These are phyloP conservation scores for Neonectria faginata DNA, from an alignment of 2,329 filamentous ascomycete genomes.

Conservation along the genomic window DNA sequence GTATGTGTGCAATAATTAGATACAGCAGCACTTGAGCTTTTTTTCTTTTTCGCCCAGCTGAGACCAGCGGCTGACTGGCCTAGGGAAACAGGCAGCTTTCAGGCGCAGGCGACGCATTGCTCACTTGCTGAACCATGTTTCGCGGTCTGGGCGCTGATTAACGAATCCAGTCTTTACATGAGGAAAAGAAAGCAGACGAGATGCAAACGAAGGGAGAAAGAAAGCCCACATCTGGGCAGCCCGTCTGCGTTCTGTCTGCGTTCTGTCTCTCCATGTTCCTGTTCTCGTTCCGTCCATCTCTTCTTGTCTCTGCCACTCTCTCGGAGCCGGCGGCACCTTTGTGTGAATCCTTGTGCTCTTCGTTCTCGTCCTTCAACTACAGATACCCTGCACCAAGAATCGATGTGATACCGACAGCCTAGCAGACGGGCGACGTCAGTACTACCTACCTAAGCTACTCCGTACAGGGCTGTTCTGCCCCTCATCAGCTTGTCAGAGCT, in stretches of 20 bases:
- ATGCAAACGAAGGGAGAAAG: neutral
- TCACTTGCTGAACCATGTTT: slow-evolving; percentile 32
- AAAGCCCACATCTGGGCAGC: neutral
- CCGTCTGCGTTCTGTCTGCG: neutral
- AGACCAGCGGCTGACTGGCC: slow-evolving; percentile 8
- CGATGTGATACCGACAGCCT: neutral
- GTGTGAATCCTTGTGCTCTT: neutral
- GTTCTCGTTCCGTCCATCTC: neutral
- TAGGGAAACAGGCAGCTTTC: slow-evolving; percentile 21
- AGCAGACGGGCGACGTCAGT: slow-evolving; percentile 9
- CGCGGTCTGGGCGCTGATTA: slow-evolving; percentile 1
- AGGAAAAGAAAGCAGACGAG: neutral
- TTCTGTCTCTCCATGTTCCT: neutral
- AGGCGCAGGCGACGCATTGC: slow-evolving; percentile 37
- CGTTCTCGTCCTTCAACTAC: neutral
- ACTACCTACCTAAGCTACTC: neutral
- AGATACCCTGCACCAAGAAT: neutral
- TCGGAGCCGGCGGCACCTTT: neutral
- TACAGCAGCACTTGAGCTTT: neutral
- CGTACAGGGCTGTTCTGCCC: neutral
- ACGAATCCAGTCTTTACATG: neutral
- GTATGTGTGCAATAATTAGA: neutral
- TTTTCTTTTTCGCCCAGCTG: slow-evolving; percentile 14
- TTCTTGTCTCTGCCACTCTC: neutral
- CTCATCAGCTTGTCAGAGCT: neutral